Evolutionary conservation across 129 eudicot species (phyloP).

Genomic region (Erigeron canadensis): DNA sequence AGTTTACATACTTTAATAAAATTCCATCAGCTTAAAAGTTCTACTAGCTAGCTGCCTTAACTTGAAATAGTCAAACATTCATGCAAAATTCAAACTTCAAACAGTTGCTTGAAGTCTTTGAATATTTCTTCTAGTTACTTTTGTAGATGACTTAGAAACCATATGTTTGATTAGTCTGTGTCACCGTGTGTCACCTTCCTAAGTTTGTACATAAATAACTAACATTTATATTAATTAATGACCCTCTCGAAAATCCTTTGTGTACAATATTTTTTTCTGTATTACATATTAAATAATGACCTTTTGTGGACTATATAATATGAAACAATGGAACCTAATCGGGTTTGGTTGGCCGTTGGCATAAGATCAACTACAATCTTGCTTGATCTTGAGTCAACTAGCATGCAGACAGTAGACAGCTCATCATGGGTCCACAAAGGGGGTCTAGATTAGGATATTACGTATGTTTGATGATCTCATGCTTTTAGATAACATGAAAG

Average conservation of each 20-base stretch:
- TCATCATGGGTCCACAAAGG: neutral
- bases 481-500: conserved; percentile 8
- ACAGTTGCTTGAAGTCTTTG: too few species aligned
- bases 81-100: too few species aligned
- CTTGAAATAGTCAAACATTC: too few species aligned
- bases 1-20: too few species aligned
- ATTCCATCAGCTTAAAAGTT: too few species aligned
- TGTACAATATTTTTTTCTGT: neutral
- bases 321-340: neutral
- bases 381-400: neutral
- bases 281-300: neutral
- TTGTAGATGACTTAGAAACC: too few species aligned
- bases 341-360: neutral
- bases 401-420: conserved; percentile 10
- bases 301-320: neutral
- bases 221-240: neutral
- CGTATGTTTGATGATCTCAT: neutral
- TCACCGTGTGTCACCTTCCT: too few species aligned
- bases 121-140: too few species aligned
- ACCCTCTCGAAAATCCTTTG: neutral
- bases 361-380: neutral
- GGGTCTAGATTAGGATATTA: neutral
- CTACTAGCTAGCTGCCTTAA: too few species aligned
- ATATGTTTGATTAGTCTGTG: too few species aligned
- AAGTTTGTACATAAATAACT: too few species aligned